Conservation (phyloP, 768 basidiomycete genomes). For the Lyophyllum semitale region DNA sequence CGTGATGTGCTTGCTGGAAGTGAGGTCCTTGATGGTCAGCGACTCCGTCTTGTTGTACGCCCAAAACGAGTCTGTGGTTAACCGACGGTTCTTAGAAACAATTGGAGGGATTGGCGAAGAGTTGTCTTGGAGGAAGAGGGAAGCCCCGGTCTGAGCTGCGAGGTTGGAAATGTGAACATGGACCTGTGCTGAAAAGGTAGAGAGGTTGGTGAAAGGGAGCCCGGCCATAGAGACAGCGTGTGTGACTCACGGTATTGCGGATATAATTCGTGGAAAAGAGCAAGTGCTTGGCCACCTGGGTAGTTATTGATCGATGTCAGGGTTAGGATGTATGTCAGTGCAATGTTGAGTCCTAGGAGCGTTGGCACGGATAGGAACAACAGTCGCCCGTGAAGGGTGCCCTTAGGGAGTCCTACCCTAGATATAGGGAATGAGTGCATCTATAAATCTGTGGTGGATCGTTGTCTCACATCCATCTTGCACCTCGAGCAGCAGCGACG, state of each 20-base stretch:
- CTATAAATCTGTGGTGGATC: neutral
- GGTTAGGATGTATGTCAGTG: constrained; percentile 53
- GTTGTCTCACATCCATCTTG: constrained; percentile 62
- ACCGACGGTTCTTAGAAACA: too few species aligned
- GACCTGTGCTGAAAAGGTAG: constrained; percentile 13
- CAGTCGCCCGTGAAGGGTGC: constrained; percentile 45
- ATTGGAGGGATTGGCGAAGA: too few species aligned
- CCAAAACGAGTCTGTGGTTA: constrained; percentile 49
- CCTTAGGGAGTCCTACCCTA: constrained; percentile 54
- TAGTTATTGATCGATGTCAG: constrained; percentile 76
- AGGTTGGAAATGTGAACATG: constrained; percentile 84
- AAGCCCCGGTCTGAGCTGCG: constrained; percentile 88
- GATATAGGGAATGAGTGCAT: neutral
- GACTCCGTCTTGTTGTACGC: constrained; percentile 84
- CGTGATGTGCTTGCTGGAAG: constrained; percentile 44
- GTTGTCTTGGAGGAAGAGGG: constrained; percentile 79
- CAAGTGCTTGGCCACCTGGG: constrained; percentile 81
- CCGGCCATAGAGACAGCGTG: constrained; percentile 5
- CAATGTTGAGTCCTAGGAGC: constrained; percentile 54
- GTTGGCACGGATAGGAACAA: constrained; percentile 45
- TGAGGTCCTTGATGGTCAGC: constrained; percentile 43
- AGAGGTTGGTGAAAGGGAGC: neutral
- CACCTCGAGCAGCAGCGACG: constrained; percentile 70
- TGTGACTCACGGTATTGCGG: constrained; percentile 23
- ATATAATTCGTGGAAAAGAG: constrained; percentile 57